Base-by-base conservation (phyloP, 495 filamentous ascomycete species). In the Stereocaulon alpinum region DNA sequence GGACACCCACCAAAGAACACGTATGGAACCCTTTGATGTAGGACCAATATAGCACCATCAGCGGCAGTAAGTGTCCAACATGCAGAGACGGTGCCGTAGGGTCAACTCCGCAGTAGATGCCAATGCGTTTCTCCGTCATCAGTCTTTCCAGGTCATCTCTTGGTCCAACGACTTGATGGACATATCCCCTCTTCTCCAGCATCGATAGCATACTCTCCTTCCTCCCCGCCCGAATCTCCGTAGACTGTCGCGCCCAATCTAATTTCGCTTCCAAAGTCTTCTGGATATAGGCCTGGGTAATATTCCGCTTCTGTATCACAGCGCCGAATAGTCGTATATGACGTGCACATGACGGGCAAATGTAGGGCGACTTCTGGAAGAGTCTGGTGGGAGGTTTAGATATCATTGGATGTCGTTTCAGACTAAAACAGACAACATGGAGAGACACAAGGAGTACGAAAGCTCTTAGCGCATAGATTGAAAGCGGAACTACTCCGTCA, bases 21-120 rank as follows among this genome's bases (percentile, higher is more conserved):
- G 87, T 77, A 34, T 80, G 76, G 63, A 87, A 85, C 15, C 93
- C 92, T 72, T 91, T 81, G 42, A 95, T 75, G 68, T 92, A 94
- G 75, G 89, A 86, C 88, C 93, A 96, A 60, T 90, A 92, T 30
- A 96, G 71, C 1, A 89, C 83, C 93, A 99, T 97, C 44, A 97
- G 78, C 10, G 93, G 92, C 11, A 97, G 73, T 58, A 99, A 82
- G 70, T 99, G 91, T 34, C 93, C 93, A 56, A 97, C 76, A 69
- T 99, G 93, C 63, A 97, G 74, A 5, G 91, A 96, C 29, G 82
- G 79, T 4, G 92, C 94, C 0, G 94, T 96, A 14, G 93, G 91
- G 65, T 99, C 93, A 51, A 99, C 79, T 59, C 93, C 93, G 42
- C 87, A 86, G 67, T 99, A 99, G 53, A 84, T 83, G 34, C 87